Base-by-base conservation (phyloP, 768 basidiomycete genomes). In the Pulveroboletus sp. region DNA sequence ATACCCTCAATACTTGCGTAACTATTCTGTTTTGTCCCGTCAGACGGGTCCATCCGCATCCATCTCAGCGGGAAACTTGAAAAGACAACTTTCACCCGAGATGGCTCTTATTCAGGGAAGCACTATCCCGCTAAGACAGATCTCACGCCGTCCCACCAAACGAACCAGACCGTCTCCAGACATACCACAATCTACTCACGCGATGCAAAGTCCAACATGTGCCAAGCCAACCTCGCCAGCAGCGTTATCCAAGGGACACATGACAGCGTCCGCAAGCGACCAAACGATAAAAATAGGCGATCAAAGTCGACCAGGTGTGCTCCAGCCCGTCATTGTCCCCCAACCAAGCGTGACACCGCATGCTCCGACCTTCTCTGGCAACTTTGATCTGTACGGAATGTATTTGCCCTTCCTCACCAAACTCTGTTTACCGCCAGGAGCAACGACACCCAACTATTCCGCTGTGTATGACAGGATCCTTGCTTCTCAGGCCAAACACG, bases 361-460 rank as follows among this genome's bases (percentile, higher is more conserved):
- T n/a, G 17, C 43, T 10, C 60, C 59, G 3, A 39, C 43, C 9
- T 56, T 68, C 21, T 59, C 62, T 7, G 72, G 73, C 6, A 73
- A 65, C 37, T 72, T 74, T 38, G 73, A 73, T 58, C 39, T 73
- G 31, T 73, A 74, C 48, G 62, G 60, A 15, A 73, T 72, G 71
- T 62, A 65, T 36, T 56, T 74, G 21, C 67, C 71, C 2, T 69
- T 67, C 54, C 66, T 73, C 27, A 44, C 56, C 53, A 65, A 63
- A 21, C 60, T 65, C 36, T 73, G 66, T 55, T 46, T 64, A 12
- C 69, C 71, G 1, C 28, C 47, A 4, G 65, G 62, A 12, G 61
- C 55, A n/a, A 55, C 55, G 17, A 41, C 55, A 6, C 65, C 67
- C 4, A 43, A 64, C 36, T 67, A 68, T 18, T 61, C 61, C 15